These are phyloP conservation scores for Lodderomyces metapsilosis DNA, from an alignment of 1,139 yeast genomes.

Conservation along the genomic window DNA sequence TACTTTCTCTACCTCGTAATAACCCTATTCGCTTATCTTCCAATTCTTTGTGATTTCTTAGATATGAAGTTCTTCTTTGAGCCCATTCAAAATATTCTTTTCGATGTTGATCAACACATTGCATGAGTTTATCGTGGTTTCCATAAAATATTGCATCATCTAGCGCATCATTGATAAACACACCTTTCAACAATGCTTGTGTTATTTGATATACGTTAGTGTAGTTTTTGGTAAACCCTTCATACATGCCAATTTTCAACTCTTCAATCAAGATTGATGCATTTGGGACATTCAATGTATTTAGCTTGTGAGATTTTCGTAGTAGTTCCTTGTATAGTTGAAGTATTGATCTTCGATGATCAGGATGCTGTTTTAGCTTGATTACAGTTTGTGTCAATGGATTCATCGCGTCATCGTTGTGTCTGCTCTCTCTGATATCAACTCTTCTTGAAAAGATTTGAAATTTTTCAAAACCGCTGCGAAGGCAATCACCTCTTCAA, in stretches of 20 bases:
- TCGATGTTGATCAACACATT: constrained; percentile 4
- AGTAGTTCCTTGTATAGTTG: constrained; percentile 21
- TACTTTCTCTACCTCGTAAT: constrained; percentile 11
- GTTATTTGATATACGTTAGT: constrained; percentile 5
- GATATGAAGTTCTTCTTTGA: constrained; percentile 7
- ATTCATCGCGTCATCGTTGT: constrained; percentile 3
- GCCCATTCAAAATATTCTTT: constrained; percentile 4
- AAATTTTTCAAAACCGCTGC: not conserved
- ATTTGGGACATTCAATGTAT: not conserved
- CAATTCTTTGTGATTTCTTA: constrained; percentile 7
- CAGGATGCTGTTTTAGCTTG: constrained; percentile 2
- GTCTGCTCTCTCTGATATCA: too few relatives aligned
- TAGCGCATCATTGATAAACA: constrained; percentile 10
- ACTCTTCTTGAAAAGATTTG: too few relatives aligned
- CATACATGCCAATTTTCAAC: constrained; percentile 5
- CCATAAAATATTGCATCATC: not conserved
- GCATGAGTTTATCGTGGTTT: constrained; percentile 5
- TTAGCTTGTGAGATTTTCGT: constrained; percentile 16
- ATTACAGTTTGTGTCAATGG: constrained; percentile 1
- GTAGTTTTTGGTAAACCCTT: constrained; percentile 13
- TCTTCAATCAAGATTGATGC: not conserved
- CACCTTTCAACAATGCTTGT: constrained; percentile 11
- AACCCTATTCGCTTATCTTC: constrained; percentile 1
- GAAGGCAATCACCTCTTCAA: not conserved
- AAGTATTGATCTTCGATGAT: constrained; percentile 10